Evolutionary conservation across 2,329 filamentous ascomycete species (phyloP).

Genomic region (Apiospora phragmitis): DNA sequence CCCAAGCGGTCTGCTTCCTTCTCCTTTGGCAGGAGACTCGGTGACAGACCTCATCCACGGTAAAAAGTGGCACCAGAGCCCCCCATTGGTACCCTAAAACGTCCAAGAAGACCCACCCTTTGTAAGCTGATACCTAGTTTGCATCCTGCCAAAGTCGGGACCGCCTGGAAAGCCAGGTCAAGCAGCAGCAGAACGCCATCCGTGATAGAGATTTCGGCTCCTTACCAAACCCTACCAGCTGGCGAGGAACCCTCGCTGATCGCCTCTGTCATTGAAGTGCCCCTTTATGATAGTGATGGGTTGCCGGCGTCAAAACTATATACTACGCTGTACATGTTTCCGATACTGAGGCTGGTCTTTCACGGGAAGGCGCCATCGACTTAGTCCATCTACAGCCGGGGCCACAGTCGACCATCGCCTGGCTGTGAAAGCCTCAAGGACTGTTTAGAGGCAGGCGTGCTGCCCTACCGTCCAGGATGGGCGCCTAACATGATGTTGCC

Average conservation of each 20-base stretch:
- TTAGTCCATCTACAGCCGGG: background rate
- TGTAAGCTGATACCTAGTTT: slow-evolving; percentile 11
- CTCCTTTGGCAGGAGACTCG: slow-evolving; percentile 1
- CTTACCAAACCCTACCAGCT: background rate
- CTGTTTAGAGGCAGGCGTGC: background rate
- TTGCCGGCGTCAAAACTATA: background rate
- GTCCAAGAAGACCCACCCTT: background rate
- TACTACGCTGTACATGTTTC: slow-evolving; percentile 7
- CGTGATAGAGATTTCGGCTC: background rate
- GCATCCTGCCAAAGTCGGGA: slow-evolving; percentile 7
- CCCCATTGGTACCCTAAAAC: background rate
- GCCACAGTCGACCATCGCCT: background rate
- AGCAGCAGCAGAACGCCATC: background rate
- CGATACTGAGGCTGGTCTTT: slow-evolving; percentile 7
- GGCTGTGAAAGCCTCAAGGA: background rate
- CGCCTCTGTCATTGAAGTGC: background rate
- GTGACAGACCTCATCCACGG: background rate
- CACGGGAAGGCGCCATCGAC: background rate
- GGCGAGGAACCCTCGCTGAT: background rate
- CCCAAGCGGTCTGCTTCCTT: background rate
- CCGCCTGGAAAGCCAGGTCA: background rate
- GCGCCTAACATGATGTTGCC: slow-evolving; percentile 8
- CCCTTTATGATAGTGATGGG: slow-evolving; percentile 1
- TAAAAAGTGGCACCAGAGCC: slow-evolving; percentile 3
- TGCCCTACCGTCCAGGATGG: background rate